phyloP scores from a whole-genome alignment of 2,329 filamentous ascomycete species.

The Clonostachys rhizophaga region DNA sequence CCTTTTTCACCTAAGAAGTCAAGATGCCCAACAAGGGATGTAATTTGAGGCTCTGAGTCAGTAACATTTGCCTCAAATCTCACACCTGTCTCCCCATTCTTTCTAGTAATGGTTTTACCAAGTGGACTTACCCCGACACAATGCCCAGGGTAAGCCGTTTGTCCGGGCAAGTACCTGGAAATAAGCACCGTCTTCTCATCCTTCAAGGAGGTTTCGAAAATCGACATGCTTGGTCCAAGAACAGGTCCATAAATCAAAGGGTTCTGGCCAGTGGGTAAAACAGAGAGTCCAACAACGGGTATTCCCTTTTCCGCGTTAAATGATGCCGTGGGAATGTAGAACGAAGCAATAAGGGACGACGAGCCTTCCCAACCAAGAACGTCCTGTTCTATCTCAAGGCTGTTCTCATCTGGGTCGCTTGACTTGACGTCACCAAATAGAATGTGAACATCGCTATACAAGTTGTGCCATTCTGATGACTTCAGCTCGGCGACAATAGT shows the following conservation, averaged over 20 bases:
- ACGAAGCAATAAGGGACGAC: constrained; percentile 32
- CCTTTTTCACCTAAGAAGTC: constrained; percentile 26
- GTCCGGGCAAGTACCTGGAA: constrained; percentile 27
- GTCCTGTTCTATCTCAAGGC: constrained; percentile 25
- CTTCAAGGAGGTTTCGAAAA: constrained; percentile 22
- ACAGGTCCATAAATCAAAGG: constrained; percentile 11
- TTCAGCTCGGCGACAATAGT: constrained; percentile 20
- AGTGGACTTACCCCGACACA: constrained; percentile 13
- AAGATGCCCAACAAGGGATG: constrained; percentile 30
- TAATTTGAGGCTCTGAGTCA: constrained; percentile 17
- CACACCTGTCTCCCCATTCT: constrained; percentile 10
- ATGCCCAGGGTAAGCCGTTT: constrained; percentile 15
- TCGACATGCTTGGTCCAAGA: constrained; percentile 15
- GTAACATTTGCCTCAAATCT: constrained; percentile 22
- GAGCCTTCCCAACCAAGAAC: constrained; percentile 25
- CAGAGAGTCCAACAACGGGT: constrained; percentile 20
- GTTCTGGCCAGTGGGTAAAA: constrained; percentile 16
- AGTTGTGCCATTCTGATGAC: constrained; percentile 20
- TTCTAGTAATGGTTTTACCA: constrained; percentile 7
- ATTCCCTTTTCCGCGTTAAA: constrained; percentile 24
- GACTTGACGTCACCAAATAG: constrained; percentile 27
- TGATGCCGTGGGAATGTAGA: constrained; percentile 27
- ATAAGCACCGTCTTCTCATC: constrained; percentile 24
- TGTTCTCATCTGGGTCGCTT: constrained; percentile 21
- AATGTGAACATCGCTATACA: constrained; percentile 33